Evolutionary conservation across 805 yeast genomes (phyloP).

Genomic region (Cephaloascus fragrans): DNA sequence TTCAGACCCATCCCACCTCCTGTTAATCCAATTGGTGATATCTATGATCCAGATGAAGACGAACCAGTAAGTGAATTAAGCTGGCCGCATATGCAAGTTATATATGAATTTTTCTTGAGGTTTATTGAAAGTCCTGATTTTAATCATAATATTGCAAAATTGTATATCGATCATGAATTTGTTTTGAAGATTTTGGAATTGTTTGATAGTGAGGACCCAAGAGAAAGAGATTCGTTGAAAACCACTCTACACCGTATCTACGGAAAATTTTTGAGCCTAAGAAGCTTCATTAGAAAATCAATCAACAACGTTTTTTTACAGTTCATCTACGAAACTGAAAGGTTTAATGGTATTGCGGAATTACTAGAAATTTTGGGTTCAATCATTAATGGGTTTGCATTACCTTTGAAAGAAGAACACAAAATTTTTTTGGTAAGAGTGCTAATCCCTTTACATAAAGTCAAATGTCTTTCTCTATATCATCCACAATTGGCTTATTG

Average conservation of each 20-base stretch:
- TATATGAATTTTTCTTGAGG: conserved; percentile 86
- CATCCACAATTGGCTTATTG: conserved; percentile 98
- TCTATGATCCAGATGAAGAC: conserved; percentile 97
- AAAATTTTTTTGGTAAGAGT: conserved; percentile 82
- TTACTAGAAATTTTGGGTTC: conserved; percentile 90
- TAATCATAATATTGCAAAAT: conserved; percentile 87
- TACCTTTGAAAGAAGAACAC: conserved; percentile 95
- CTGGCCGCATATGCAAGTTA: conserved; percentile 98
- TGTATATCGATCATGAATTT: conserved; percentile 86
- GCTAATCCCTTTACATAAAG: conserved; percentile 86
- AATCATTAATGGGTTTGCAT: conserved; percentile 94
- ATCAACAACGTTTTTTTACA: conserved; percentile 89
- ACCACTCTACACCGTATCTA: conserved; percentile 93
- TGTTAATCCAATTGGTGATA: conserved; percentile 92
- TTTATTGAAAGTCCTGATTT: conserved; percentile 94
- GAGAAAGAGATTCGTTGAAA: conserved; percentile 91
- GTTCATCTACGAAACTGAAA: conserved; percentile 89
- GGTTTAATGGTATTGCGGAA: conserved; percentile 94
- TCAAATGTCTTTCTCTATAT: conserved; percentile 76
- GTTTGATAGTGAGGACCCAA: conserved; percentile 93
- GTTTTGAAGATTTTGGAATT: conserved; percentile 73
- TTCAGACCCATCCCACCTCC: conserved; percentile 98
- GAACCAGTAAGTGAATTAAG: conserved; percentile 94
- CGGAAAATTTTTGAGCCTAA: conserved; percentile 83
- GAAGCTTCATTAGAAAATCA: conserved; percentile 86